A percentile compares a stretch with the other conserved stretches of the same genome.
Conservation (phyloP, 345 rosid species). For the Aethionema arabicum region DNA sequence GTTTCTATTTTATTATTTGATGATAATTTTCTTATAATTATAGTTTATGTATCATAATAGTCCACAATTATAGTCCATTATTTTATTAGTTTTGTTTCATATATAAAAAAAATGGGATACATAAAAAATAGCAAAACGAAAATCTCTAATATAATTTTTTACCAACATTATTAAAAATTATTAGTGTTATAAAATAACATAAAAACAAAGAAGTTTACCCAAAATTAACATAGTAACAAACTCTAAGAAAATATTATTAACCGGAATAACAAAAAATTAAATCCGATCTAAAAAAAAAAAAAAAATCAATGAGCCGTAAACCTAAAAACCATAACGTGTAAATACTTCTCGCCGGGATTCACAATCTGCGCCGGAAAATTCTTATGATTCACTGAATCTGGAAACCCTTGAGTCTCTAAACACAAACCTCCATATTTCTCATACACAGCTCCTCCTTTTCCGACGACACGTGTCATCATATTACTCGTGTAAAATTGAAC, state of each 20-base stretch:
- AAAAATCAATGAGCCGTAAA: conserved; percentile 50
- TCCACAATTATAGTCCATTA: too few species aligned
- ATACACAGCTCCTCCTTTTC: conserved; percentile 61
- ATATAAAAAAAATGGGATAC: too few species aligned
- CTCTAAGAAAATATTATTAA: background rate
- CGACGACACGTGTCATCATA: conserved; percentile 42
- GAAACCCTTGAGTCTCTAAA: conserved; percentile 85
- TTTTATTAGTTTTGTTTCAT: too few species aligned
- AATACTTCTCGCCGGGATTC: conserved; percentile 50
- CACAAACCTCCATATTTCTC: conserved; percentile 50
- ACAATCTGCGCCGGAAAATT: conserved; percentile 81
- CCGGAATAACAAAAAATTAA: background rate
- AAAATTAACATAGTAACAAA: background rate
- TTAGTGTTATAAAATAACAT: too few species aligned
- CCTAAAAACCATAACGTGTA: conserved; percentile 65
- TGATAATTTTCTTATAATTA: too few species aligned
- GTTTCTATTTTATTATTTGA: too few species aligned
- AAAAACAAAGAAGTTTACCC: too few species aligned
- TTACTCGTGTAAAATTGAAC: conserved; percentile 75
- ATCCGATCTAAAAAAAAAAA: background rate
- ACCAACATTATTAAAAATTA: too few species aligned
- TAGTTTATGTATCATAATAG: too few species aligned
- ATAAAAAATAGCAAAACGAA: too few species aligned
- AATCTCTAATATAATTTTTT: too few species aligned
- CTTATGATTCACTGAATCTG: conserved; percentile 71